Evolutionary conservation across 73 alveolate genomes (phyloP).

Genomic region (Tetrahymena elliotti): DNA sequence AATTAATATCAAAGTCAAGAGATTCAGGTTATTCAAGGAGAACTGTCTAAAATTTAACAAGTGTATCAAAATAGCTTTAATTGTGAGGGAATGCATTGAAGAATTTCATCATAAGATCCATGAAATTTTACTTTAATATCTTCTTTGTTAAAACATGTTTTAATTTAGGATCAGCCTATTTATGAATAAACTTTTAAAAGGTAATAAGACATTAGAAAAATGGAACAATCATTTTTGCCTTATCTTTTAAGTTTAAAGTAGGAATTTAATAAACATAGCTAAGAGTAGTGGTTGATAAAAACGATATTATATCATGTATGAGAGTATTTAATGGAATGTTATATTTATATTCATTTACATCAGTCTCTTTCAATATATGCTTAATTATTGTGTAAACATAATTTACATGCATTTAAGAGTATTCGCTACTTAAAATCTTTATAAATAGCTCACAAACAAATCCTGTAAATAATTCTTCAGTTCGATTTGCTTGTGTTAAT

Average conservation of each 20-base stretch:
- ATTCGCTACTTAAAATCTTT: neutral
- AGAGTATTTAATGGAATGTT: neutral
- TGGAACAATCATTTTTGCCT: neutral
- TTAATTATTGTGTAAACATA: neutral
- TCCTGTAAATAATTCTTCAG: neutral
- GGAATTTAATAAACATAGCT: neutral
- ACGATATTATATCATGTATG: neutral
- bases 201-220: neutral
- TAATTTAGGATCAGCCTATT: neutral
- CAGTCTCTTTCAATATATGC: neutral
- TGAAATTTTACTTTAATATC: neutral
- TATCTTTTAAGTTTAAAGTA: neutral
- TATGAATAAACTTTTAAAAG: neutral
- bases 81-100: neutral
- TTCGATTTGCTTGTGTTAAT: neutral
- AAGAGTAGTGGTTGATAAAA: neutral
- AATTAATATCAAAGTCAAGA: neutral
- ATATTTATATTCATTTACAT: neutral
- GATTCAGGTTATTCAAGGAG: neutral
- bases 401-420: neutral
- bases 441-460: neutral
- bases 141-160: neutral
- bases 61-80: neutral
- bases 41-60: neutral
- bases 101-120: neutral